Conservation (phyloP, 495 filamentous ascomycete genomes). For the Hypoxylon trugodes region DNA sequence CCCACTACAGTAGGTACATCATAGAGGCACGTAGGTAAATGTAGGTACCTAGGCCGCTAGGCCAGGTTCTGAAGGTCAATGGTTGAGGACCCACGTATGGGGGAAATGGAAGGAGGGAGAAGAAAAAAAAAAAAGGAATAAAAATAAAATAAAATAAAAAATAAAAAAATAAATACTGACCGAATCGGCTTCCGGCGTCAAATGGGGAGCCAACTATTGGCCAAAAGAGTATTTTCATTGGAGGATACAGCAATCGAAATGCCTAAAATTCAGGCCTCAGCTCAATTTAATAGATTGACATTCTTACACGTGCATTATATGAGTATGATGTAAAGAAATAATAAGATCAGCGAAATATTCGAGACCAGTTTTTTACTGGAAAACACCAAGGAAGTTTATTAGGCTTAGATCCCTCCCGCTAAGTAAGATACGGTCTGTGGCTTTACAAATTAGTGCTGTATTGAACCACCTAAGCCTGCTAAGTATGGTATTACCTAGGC, state of each 20-base stretch:
- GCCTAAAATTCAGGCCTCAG: constrained; percentile 38
- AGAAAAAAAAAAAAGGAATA: not conserved
- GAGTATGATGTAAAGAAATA: constrained; percentile 33
- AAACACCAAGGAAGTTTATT: constrained; percentile 16
- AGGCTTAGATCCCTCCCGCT: too few relatives aligned
- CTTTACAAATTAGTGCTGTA: too few relatives aligned
- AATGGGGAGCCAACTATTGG: constrained; percentile 38
- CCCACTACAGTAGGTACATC: constrained; percentile 1
- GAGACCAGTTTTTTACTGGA: constrained; percentile 28
- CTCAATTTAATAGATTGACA: constrained; percentile 37
- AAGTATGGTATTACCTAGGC: not conserved
- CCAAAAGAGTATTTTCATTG: constrained; percentile 29
- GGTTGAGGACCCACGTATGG: constrained; percentile 20
- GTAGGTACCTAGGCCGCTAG: not conserved
- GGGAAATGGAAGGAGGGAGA: not conserved
- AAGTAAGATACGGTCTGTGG: constrained; percentile 7
- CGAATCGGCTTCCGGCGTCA: constrained; percentile 39
- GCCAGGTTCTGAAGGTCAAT: constrained; percentile 7
- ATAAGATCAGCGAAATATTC: constrained; percentile 36
- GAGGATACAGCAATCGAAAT: constrained; percentile 34
- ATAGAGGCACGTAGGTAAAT: not conserved
- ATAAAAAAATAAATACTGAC: constrained; percentile 27
- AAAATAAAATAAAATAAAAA: constrained; percentile 9
- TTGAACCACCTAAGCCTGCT: too few relatives aligned
- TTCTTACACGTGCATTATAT: constrained; percentile 43